Conservation (phyloP, 331 rosid species). For the Erythrophleum ivorense region DNA sequence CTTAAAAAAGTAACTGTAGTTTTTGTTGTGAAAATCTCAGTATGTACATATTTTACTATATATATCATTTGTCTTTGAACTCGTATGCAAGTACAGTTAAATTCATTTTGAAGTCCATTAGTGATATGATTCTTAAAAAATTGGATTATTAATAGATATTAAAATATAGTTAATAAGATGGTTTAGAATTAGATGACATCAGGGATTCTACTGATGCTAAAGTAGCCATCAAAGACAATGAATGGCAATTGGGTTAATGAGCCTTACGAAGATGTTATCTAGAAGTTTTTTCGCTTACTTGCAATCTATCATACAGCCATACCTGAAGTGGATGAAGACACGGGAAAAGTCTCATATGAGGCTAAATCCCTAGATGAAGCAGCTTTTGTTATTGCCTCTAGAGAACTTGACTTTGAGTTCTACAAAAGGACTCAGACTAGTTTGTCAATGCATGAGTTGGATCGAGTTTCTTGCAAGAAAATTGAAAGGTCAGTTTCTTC, state of each 20-base stretch:
- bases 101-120: too few species aligned
- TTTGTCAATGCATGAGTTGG: constrained; percentile 64
- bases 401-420: constrained; percentile 48
- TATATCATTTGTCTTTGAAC: too few species aligned
- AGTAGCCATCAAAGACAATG: constrained; percentile 58
- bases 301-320: constrained; percentile 80
- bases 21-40: too few species aligned
- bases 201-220: constrained; percentile 35
- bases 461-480: constrained; percentile 53
- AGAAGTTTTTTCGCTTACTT: constrained; percentile 60
- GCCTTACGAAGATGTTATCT: constrained; percentile 55
- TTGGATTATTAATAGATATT: too few species aligned
- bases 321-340: constrained; percentile 63
- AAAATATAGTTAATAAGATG: too few species aligned
- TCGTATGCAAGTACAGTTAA: too few species aligned
- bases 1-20: too few species aligned
- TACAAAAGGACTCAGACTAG: constrained; percentile 66
- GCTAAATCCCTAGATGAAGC: constrained; percentile 91
- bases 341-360: constrained; percentile 61
- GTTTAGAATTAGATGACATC: constrained; percentile 17
- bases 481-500: constrained; percentile 55
- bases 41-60: too few species aligned
- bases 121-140: too few species aligned
- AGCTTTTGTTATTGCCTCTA: constrained; percentile 82
- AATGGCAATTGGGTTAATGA: constrained; percentile 76